These are phyloP conservation scores for Exserohilum rostratum DNA, from an alignment of 2,329 filamentous ascomycete species.

Conservation along the genomic window DNA sequence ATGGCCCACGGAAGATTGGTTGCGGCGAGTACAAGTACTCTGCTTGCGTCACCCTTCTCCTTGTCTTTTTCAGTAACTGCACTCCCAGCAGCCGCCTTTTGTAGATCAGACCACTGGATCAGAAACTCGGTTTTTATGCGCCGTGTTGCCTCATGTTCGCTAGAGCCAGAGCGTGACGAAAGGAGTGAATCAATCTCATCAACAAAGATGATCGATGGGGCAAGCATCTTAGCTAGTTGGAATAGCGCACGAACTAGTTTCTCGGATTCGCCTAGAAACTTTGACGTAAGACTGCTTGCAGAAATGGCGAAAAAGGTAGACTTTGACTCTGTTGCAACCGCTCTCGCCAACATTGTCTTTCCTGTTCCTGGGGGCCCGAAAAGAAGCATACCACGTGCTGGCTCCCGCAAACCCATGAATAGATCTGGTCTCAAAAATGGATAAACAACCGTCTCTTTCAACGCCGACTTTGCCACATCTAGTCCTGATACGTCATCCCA, in stretches of 20 bases:
- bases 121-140: constrained; percentile 97
- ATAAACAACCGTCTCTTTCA: constrained; percentile 96
- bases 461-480: constrained; percentile 84
- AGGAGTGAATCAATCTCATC: constrained; percentile 97
- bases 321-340: constrained; percentile 90
- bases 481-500: constrained; percentile 94
- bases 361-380: constrained; percentile 98
- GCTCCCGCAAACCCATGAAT: constrained; percentile 93
- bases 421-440: constrained; percentile 93
- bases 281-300: constrained; percentile 90
- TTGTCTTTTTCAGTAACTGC: constrained; percentile 71
- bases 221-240: constrained; percentile 82
- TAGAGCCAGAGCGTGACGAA: constrained; percentile 75
- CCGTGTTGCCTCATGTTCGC: constrained; percentile 90
- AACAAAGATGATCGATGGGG: constrained; percentile 96
- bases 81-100: constrained; percentile 86
- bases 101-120: constrained; percentile 95
- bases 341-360: constrained; percentile 96
- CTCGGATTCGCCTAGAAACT: constrained; percentile 94
- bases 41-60: constrained; percentile 77
- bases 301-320: constrained; percentile 98
- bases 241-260: constrained; percentile 95
- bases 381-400: constrained; percentile 90
- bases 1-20: constrained; percentile 98
- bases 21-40: constrained; percentile 90